Conservation (phyloP, 352 stramenopile genomes). For the Phytophthora quininea region DNA sequence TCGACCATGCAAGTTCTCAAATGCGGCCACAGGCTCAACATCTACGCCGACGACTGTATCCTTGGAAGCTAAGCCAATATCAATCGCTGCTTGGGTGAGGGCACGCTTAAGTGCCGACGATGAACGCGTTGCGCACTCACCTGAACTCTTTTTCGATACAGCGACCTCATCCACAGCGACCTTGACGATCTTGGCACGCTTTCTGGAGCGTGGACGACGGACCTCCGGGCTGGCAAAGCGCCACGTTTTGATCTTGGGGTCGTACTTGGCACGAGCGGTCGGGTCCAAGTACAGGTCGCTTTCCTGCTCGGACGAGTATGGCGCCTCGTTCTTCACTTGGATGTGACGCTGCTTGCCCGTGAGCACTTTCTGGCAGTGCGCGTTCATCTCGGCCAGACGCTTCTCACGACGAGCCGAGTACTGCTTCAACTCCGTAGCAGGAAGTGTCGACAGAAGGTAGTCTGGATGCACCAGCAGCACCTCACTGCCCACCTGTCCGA, state of each 20-base stretch:
- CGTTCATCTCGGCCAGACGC: constrained; percentile 76
- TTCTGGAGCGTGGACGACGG: constrained; percentile 39
- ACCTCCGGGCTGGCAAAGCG: constrained; percentile 56
- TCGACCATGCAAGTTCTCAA: constrained; percentile 75
- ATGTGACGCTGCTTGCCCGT: constrained; percentile 77
- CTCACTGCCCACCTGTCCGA: constrained; percentile 78
- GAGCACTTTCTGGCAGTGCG: constrained; percentile 75
- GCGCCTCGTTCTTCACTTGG: constrained; percentile 82
- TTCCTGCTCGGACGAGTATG: constrained; percentile 82
- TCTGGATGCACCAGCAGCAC: constrained; percentile 79
- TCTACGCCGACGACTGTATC: constrained; percentile 79
- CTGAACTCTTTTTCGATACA: constrained; percentile 19
- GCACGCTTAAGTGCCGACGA: constrained; percentile 59
- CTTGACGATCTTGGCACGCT: constrained; percentile 56
- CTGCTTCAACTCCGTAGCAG: constrained; percentile 47
- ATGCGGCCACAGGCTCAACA: constrained; percentile 84
- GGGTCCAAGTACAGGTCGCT: constrained; percentile 88
- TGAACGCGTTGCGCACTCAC: constrained; percentile 23
- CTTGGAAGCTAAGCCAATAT: constrained; percentile 55
- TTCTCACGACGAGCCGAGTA: constrained; percentile 70
- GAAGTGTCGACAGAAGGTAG: constrained; percentile 68
- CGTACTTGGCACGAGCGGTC: constrained; percentile 76
- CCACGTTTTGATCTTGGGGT: constrained; percentile 70
- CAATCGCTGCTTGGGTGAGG: constrained; percentile 56
- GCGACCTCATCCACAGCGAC: constrained; percentile 27